A percentile compares a stretch with the other conserved stretches of the same genome.
Evolutionary conservation across 2,329 filamentous ascomycete species (phyloP).

Genomic region (Westerdykella sp.): DNA sequence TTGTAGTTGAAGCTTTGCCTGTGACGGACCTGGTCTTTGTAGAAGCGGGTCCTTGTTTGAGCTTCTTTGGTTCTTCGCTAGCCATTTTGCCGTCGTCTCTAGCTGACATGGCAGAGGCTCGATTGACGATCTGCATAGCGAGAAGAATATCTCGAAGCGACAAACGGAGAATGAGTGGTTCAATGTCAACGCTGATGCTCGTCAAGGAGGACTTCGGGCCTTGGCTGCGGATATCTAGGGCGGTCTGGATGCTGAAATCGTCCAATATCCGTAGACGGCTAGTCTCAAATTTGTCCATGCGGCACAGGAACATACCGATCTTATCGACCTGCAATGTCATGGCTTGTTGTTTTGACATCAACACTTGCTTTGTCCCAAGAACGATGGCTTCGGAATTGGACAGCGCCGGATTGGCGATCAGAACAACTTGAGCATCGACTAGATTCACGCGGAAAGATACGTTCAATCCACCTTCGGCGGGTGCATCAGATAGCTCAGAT

Average conservation of each 20-base stretch:
- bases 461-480: conserved; percentile 51
- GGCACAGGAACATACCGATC: conserved; percentile 95
- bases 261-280: conserved; percentile 87
- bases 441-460: conserved; percentile 88
- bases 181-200: conserved; percentile 79
- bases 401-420: conserved; percentile 90
- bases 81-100: conserved; percentile 41
- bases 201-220: conserved; percentile 57
- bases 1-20: conserved; percentile 42
- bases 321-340: conserved; percentile 89
- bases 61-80: conserved; percentile 50
- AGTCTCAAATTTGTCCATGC: conserved; percentile 96
- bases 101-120: conserved; percentile 80
- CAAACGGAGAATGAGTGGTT: conserved; percentile 82
- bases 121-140: conserved; percentile 84
- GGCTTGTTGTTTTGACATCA: conserved; percentile 89
- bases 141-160: conserved; percentile 93
- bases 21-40: conserved; percentile 46
- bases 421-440: conserved; percentile 91
- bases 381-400: conserved; percentile 93
- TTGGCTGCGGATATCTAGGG: conserved; percentile 67
- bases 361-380: conserved; percentile 84
- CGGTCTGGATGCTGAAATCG: conserved; percentile 88
- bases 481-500: conserved; percentile 16
- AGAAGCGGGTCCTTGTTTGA: conserved; percentile 45